Conservation (phyloP, 179 eudicot genomes). For the Silene coronaria region DNA sequence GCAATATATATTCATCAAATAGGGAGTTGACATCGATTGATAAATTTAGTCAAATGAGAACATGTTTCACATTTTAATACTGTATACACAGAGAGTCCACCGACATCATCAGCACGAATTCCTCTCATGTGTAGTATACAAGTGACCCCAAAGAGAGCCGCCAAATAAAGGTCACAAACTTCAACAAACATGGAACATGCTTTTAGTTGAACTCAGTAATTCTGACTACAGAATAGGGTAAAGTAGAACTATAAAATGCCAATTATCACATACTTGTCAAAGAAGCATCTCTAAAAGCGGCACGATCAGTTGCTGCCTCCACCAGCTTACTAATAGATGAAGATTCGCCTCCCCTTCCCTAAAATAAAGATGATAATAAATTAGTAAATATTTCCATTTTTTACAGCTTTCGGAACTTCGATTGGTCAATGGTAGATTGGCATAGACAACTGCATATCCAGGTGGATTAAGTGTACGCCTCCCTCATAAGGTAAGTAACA, state of each 20-base stretch:
- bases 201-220: conserved; percentile 7
- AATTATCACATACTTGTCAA: conserved; percentile 37
- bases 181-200: neutral
- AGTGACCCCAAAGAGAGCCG: neutral
- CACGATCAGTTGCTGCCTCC: conserved; percentile 23
- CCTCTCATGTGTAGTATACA: neutral
- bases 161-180: neutral
- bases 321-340: conserved; percentile 23
- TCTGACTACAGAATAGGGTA: neutral
- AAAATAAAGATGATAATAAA: conserved; percentile 10
- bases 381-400: neutral
- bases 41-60: neutral
- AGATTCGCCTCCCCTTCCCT: conserved; percentile 35
- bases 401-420: neutral
- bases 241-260: conserved; percentile 10
- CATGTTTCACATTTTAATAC: neutral
- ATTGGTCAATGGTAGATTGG: neutral
- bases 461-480: neutral
- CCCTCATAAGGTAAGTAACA: neutral
- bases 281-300: conserved; percentile 29
- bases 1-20: conserved; percentile 9
- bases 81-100: neutral
- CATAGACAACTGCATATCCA: neutral
- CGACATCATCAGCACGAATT: neutral
- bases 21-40: neutral